Conservation (phyloP, 2,329 filamentous ascomycete genomes). For the Pseudogymnoascus sp. region DNA sequence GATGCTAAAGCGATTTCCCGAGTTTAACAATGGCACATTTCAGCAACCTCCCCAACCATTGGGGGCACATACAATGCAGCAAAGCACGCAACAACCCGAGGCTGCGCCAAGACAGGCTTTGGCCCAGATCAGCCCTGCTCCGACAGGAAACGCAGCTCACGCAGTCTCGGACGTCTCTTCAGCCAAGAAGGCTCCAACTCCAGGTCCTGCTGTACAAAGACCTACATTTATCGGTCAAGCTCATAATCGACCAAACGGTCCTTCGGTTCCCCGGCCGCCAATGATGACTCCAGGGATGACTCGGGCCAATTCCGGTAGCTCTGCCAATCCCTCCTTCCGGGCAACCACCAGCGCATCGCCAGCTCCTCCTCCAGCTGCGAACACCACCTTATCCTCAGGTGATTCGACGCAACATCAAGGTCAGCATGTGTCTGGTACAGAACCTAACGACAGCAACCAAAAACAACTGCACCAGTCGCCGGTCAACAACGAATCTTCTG, state of each 20-base stretch:
- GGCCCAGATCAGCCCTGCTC: not conserved
- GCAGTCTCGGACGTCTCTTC: constrained; percentile 12
- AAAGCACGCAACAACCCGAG: constrained; percentile 10
- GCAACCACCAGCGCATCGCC: constrained; percentile 13
- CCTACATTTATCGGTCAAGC: constrained; percentile 23
- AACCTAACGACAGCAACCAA: not conserved
- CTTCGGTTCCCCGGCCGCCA: constrained; percentile 24
- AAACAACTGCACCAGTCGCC: not conserved
- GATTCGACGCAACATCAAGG: not conserved
- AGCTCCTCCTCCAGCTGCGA: constrained; percentile 20
- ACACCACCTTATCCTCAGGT: constrained; percentile 10
- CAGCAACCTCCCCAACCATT: constrained; percentile 11
- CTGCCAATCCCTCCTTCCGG: constrained; percentile 14
- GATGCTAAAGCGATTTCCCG: constrained; percentile 21
- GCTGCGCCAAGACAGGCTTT: not conserved
- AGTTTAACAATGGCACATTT: constrained; percentile 13
- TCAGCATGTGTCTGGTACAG: not conserved
- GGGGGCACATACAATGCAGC: constrained; percentile 10
- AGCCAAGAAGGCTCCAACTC: constrained; percentile 13
- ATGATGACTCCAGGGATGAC: constrained; percentile 23
- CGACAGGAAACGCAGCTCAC: constrained; percentile 10
- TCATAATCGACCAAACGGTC: constrained; percentile 17
- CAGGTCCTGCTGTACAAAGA: constrained; percentile 20
- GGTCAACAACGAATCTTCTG: not conserved
- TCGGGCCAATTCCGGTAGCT: constrained; percentile 20